Percentiles rank a stretch among this genome's conserved stretches.
phyloP scores from a whole-genome alignment of 169 alveolate genomes.

The Cryptosporidium baileyi region DNA sequence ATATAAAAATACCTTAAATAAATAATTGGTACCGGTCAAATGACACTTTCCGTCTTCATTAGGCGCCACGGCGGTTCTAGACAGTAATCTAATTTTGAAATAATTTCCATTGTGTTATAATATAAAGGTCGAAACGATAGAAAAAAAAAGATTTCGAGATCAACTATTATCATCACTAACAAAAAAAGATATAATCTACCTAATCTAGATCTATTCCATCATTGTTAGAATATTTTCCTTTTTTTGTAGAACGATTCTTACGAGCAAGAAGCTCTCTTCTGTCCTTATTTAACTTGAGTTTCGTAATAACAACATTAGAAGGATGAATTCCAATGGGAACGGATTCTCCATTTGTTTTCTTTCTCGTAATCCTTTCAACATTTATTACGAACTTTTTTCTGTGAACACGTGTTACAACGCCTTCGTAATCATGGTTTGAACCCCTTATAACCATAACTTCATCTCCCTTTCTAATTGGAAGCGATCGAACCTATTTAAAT shows the following conservation, averaged over 20 bases:
- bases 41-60: no score
- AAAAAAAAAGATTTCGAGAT: no score
- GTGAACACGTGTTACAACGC: conserved; percentile 96
- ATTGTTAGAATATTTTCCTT: conserved; percentile 75
- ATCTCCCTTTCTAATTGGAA: conserved; percentile 98
- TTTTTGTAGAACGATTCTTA: conserved; percentile 83
- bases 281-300: conserved; percentile 92
- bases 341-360: conserved; percentile 89
- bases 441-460: conserved; percentile 98
- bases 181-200: background rate
- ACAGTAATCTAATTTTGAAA: no score
- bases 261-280: conserved; percentile 91
- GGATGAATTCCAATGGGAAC: conserved; percentile 94
- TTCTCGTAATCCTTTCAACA: conserved; percentile 95
- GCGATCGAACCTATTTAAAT: conserved; percentile 85
- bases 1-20: no score
- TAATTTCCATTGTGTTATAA: no score
- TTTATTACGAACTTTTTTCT: conserved; percentile 96
- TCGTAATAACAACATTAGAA: conserved; percentile 94
- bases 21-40: no score
- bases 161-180: no score
- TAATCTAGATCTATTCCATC: conserved; percentile 52
- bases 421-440: conserved; percentile 94
- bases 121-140: no score
- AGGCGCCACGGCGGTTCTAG: no score